phyloP scores from a whole-genome alignment of 306 rosid genomes.

The Prunus kanzakura region DNA sequence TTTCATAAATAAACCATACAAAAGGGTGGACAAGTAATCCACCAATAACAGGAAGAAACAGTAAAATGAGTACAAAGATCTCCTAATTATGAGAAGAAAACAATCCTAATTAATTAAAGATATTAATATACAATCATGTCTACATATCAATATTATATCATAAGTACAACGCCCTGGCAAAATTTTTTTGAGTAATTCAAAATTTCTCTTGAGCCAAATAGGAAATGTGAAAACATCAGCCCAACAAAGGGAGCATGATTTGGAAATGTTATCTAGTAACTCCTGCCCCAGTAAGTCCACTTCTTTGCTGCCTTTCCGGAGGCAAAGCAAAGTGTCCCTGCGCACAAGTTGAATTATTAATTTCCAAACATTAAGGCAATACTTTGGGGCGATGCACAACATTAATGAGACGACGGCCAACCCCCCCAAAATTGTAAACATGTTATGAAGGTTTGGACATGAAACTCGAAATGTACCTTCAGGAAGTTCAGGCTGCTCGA shows the following conservation, averaged over 20 bases:
- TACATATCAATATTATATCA: not conserved
- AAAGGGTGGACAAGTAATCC: no score
- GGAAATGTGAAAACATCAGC: not conserved
- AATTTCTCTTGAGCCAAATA: not conserved
- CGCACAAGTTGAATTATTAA: not conserved
- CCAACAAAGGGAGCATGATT: not conserved
- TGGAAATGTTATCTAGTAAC: constrained; percentile 50
- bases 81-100: no score
- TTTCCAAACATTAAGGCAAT: constrained; percentile 1
- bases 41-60: no score
- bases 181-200: not conserved
- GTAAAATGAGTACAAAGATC: no score
- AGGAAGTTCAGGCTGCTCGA: constrained; percentile 87
- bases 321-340: constrained; percentile 79
- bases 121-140: no score
- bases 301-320: constrained; percentile 80
- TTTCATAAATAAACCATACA: no score
- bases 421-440: not conserved
- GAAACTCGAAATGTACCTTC: constrained; percentile 57
- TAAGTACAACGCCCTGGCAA: not conserved
- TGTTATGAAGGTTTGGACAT: no score
- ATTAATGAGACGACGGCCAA: not conserved
- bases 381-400: not conserved
- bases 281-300: constrained; percentile 93
- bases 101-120: no score